Conservation (phyloP, 768 basidiomycete genomes). For the Naganishia randhawae region DNA sequence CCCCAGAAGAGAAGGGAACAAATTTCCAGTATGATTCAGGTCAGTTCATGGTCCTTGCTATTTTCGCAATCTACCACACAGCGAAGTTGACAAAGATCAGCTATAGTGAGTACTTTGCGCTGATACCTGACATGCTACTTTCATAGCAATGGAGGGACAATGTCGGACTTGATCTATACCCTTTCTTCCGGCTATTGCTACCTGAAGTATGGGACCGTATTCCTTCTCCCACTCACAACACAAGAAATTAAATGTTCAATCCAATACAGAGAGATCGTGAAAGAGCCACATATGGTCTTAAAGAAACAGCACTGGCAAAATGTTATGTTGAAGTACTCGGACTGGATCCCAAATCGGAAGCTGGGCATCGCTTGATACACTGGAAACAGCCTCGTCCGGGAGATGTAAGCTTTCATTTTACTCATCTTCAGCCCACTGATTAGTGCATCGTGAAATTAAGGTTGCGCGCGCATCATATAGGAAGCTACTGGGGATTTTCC, state of each 20-base stretch:
- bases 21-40: slow-evolving; percentile 70
- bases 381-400: slow-evolving; percentile 63
- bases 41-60: slow-evolving; percentile 54
- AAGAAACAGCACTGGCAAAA: slow-evolving; percentile 91
- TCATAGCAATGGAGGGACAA: slow-evolving; percentile 69
- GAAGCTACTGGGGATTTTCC: slow-evolving; percentile 70
- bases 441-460: too few relatives aligned
- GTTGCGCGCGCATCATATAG: too few relatives aligned
- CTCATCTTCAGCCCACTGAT: too few relatives aligned
- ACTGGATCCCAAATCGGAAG: slow-evolving; percentile 70
- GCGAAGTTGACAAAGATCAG: background rate
- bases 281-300: slow-evolving; percentile 84
- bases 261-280: slow-evolving; percentile 79
- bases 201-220: slow-evolving; percentile 65
- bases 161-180: slow-evolving; percentile 83
- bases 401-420: too few relatives aligned
- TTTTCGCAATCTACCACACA: slow-evolving; percentile 37
- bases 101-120: background rate
- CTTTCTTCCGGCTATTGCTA: slow-evolving; percentile 78
- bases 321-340: slow-evolving; percentile 86
- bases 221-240: background rate
- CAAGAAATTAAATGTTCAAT: background rate
- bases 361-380: slow-evolving; percentile 74
- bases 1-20: slow-evolving; percentile 69
- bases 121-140: slow-evolving; percentile 51